Base-by-base conservation (phyloP, 2,329 filamentous ascomycete species). In the Hypocreales sp. region DNA sequence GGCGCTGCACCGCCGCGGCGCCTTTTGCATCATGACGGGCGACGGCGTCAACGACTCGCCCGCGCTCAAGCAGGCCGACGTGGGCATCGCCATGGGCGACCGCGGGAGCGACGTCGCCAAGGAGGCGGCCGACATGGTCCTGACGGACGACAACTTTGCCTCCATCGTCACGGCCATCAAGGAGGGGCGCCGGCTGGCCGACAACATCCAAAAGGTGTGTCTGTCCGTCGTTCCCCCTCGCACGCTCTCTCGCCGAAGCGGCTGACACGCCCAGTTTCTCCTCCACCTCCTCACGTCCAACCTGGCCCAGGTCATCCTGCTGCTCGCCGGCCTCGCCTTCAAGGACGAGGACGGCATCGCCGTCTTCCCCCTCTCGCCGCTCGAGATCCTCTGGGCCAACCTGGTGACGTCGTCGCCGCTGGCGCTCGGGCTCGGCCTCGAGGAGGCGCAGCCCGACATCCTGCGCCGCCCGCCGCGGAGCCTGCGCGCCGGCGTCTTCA, bases 141-240 rank as follows among this genome's bases (percentile, higher is more conserved):
- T 92, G 22, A 84, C 80, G 0, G 81, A 90, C 45, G 82, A 90
- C 50, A 86, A 92, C 53, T 92, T 92, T 45, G 79, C 82, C 8
- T 83, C 77, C 16, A 81, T 80, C 30, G 64, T 80, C 22, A 74
- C 70, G n/a, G 75, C 71, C 19, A 72, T 81, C 24, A 67, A 76
- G 44, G 74, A 80, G 48, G 76, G 76, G 9, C 66, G 76, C 22
- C 59, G 75, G 20, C 60, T 79, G 28, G 76, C 78, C 37, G 73
- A 79, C 55, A 80, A 80, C 36, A 78, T 81, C 34, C 73, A 80
- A 45, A 80, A 79, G 57, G 76, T 76, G 42, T 22, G 42, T n/a
- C n/a, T 14, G n/a, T 13, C 13, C n/a, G 8, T 6, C n/a, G n/a
- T n/a, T n/a, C n/a, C n/a, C n/a, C n/a, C n/a, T n/a, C n/a, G n/a